Conservation (phyloP, 202 grass and related monocot genomes). For the Dendrocalamus latiflorus region DNA sequence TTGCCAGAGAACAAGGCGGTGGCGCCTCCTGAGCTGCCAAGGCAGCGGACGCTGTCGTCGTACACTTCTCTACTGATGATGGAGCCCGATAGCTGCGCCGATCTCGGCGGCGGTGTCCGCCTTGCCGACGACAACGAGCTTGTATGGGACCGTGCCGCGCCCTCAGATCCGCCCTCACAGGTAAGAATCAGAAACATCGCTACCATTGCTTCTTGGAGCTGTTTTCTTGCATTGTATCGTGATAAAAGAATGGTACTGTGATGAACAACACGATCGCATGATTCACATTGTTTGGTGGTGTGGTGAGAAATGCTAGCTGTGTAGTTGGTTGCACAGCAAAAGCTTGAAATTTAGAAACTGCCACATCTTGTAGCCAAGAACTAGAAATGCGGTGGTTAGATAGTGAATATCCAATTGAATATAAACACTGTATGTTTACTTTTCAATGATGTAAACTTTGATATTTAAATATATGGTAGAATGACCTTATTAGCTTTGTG, state of each 20-base stretch:
- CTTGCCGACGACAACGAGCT: background rate
- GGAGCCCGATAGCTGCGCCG: background rate
- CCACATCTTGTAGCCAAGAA: too few species aligned
- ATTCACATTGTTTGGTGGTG: background rate
- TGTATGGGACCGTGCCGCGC: background rate
- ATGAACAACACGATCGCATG: background rate
- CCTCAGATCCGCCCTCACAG: background rate
- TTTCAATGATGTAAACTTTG: too few species aligned
- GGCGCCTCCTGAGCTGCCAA: background rate
- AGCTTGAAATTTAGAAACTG: too few species aligned
- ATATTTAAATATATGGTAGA: too few species aligned
- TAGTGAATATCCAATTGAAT: too few species aligned
- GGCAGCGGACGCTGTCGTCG: background rate
- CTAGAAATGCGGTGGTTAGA: too few species aligned
- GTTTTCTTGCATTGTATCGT: background rate
- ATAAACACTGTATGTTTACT: too few species aligned
- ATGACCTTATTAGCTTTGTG: background rate
- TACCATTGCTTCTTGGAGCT: background rate
- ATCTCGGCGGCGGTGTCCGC: background rate
- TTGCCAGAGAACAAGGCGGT: background rate
- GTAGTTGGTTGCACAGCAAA: too few species aligned
- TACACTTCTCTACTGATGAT: conserved; percentile 8
- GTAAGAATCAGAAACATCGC: background rate
- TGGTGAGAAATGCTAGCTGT: background rate
- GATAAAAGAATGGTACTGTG: background rate